Conservation (phyloP, 2,329 filamentous ascomycete genomes). For the Pestalotiopsis sp. region DNA sequence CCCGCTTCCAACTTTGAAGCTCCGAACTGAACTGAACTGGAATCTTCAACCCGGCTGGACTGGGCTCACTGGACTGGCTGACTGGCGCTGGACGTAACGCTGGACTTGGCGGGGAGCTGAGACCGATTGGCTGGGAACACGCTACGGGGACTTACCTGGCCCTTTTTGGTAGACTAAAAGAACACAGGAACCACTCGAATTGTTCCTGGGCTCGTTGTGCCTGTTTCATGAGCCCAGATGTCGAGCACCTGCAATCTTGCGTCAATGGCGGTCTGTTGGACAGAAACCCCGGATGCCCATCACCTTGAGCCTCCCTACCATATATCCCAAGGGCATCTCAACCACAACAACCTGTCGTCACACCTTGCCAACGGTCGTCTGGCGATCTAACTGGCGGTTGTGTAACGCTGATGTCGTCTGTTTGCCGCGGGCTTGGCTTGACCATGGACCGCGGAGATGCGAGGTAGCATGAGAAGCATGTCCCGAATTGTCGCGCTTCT, state of each 20-base stretch:
- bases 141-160: background rate
- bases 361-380: background rate
- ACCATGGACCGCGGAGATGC: background rate
- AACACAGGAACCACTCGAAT: background rate
- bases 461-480: background rate
- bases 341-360: background rate
- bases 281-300: slow-evolving; percentile 1
- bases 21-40: background rate
- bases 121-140: slow-evolving; percentile 11
- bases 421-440: background rate
- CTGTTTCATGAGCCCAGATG: background rate
- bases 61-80: too few relatives aligned
- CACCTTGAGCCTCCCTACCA: background rate
- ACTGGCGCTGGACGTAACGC: background rate
- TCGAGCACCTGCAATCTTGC: slow-evolving; percentile 9
- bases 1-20: background rate
- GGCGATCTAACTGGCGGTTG: background rate
- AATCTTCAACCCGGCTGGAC: background rate
- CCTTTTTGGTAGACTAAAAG: background rate
- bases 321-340: background rate
- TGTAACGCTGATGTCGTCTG: background rate
- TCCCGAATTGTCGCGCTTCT: background rate
- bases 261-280: background rate
- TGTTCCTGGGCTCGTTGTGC: background rate
- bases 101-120: background rate